Conservation (phyloP, 805 yeast species). For the Candida arabinofermentans region DNA sequence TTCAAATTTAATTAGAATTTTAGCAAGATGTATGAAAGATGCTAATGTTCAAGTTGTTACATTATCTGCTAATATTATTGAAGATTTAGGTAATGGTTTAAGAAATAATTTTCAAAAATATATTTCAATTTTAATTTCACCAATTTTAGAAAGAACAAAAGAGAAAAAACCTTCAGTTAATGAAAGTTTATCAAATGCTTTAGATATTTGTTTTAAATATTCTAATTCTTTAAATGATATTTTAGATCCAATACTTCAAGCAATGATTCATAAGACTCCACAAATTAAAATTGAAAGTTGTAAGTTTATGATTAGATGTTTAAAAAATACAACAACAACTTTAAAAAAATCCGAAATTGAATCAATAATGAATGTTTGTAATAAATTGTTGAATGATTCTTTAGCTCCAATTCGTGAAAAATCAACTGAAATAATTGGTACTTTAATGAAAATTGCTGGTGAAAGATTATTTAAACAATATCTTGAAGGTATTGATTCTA, state of each 20-base stretch:
- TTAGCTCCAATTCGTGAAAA: constrained; percentile 79
- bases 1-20: constrained; percentile 51
- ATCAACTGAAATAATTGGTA: constrained; percentile 75
- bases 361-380: constrained; percentile 48
- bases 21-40: constrained; percentile 78
- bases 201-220: constrained; percentile 57
- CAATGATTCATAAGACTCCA: constrained; percentile 76
- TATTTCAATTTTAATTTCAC: constrained; percentile 46
- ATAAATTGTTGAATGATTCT: constrained; percentile 73
- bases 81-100: constrained; percentile 62
- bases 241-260: constrained; percentile 54
- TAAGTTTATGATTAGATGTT: constrained; percentile 58
- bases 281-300: constrained; percentile 72
- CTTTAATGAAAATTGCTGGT: constrained; percentile 79
- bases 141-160: constrained; percentile 76
- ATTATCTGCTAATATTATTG: constrained; percentile 65
- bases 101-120: constrained; percentile 53
- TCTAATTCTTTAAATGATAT: constrained; percentile 52
- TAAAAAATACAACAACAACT: constrained; percentile 42
- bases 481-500: constrained; percentile 69
- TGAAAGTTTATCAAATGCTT: constrained; percentile 62
- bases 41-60: constrained; percentile 86
- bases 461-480: constrained; percentile 57
- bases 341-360: constrained; percentile 58
- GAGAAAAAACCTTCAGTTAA: constrained; percentile 81